Percentiles rank a stretch among this genome's conserved stretches.
These are phyloP conservation scores for Suhomyces terraborum DNA, from an alignment of 1,139 yeast genomes.

Conservation along the genomic window DNA sequence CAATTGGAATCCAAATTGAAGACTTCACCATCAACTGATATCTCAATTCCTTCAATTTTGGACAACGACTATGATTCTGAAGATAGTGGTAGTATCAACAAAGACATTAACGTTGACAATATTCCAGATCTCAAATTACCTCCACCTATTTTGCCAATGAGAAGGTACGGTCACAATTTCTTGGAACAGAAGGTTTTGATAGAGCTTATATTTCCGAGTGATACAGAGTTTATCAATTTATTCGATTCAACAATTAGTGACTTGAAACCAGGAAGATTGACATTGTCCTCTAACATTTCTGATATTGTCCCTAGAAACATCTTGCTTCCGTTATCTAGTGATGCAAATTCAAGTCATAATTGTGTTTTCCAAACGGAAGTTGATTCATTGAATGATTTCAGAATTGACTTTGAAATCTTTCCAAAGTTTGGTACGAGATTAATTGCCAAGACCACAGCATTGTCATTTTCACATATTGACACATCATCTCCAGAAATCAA, in stretches of 20 bases:
- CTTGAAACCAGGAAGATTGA: conserved; percentile 58
- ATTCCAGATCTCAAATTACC: conserved; percentile 92
- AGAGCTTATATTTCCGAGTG: conserved; percentile 67
- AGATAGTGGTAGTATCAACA: conserved; percentile 35
- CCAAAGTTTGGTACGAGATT: conserved; percentile 94
- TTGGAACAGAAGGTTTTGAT: conserved; percentile 84
- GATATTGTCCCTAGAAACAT: conserved; percentile 88
- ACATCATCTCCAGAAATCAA: conserved; percentile 50
- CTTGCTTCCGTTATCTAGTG: conserved; percentile 74
- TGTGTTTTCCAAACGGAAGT: conserved; percentile 87
- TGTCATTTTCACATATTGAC: conserved; percentile 53
- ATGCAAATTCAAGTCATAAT: conserved; percentile 51
- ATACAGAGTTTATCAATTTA: conserved; percentile 54
- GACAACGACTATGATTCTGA: conserved; percentile 44
- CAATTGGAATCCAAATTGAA: conserved; percentile 4
- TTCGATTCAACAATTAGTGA: conserved; percentile 46
- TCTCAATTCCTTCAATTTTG: conserved; percentile 9
- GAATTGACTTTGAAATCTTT: conserved; percentile 86
- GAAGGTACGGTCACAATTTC: conserved; percentile 94
- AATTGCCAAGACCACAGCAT: conserved; percentile 84
- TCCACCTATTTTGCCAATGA: conserved; percentile 91
- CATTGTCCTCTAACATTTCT: conserved; percentile 67
- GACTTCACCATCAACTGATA: conserved; percentile 7
- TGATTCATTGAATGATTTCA: conserved; percentile 62
- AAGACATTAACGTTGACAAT: conserved; percentile 54